Conservation (phyloP, 768 basidiomycete species). For the Psilocybe cubensis region DNA sequence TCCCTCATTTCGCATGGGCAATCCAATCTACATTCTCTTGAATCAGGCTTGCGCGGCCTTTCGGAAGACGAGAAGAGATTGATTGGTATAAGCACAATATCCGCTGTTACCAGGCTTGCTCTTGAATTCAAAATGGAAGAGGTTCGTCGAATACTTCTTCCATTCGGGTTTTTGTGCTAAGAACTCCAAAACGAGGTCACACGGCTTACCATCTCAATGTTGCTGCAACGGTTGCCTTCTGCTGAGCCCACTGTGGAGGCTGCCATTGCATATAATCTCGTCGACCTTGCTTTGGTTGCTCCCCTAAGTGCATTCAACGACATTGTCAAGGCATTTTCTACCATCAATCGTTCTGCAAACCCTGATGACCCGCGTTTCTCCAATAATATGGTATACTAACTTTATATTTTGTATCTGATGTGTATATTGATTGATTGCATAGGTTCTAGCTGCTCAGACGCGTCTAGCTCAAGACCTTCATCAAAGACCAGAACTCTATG, state of each 20-base stretch:
- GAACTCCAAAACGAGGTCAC: conserved; percentile 66
- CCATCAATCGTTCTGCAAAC: conserved; percentile 85
- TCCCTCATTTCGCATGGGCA: conserved; percentile 50
- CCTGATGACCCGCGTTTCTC: conserved; percentile 88
- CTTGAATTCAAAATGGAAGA: conserved; percentile 88
- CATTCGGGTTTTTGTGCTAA: neutral
- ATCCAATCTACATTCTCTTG: conserved; percentile 57
- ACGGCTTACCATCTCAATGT: conserved; percentile 88
- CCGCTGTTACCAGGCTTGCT: conserved; percentile 85
- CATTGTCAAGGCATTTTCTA: conserved; percentile 82
- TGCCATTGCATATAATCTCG: conserved; percentile 89
- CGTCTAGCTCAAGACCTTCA: conserved; percentile 81
- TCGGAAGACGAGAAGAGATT: conserved; percentile 86
- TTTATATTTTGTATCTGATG: neutral
- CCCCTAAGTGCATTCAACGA: conserved; percentile 80
- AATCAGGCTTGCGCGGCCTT: conserved; percentile 64
- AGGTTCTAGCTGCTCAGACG: conserved; percentile 92
- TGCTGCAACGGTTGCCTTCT: conserved; percentile 82
- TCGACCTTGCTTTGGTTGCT: conserved; percentile 83
- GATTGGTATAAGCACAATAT: conserved; percentile 89
- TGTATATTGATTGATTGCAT: neutral
- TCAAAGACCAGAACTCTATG: conserved; percentile 76
- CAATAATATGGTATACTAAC: conserved; percentile 73
- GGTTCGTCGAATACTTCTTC: conserved; percentile 38
- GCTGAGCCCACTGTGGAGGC: conserved; percentile 91